These are phyloP conservation scores for Pueraria montana DNA, from an alignment of 306 rosid species.

Conservation along the genomic window DNA sequence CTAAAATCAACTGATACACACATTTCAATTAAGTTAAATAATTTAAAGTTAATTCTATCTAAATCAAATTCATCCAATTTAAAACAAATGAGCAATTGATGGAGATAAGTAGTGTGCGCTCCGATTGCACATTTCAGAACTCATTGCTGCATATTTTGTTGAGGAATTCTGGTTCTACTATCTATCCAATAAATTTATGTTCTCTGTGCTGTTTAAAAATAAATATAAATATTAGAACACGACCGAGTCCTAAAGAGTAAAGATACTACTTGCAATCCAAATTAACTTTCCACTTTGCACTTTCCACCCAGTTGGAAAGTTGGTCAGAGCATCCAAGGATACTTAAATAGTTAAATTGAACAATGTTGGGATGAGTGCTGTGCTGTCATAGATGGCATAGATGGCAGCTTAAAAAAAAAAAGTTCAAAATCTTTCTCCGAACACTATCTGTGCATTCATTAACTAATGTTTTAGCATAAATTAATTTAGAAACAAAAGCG, in stretches of 20 bases:
- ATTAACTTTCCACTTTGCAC: constrained; percentile 33
- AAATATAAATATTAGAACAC: constrained; percentile 13
- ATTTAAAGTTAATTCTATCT: not conserved
- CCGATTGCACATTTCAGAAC: not conserved
- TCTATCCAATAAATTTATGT: not conserved
- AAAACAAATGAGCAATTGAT: not conserved
- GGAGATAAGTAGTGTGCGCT: not conserved
- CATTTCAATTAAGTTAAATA: no score
- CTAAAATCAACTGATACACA: not conserved
- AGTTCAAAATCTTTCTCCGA: not conserved
- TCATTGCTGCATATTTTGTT: not conserved
- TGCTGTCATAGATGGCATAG: not conserved
- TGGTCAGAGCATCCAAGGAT: constrained; percentile 69
- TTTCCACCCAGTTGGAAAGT: constrained; percentile 38
- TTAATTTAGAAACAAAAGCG: not conserved
- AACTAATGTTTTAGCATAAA: not conserved
- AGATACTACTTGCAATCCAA: not conserved
- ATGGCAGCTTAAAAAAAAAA: not conserved
- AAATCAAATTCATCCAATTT: not conserved
- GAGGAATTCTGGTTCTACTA: not conserved
- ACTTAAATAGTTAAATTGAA: constrained; percentile 45
- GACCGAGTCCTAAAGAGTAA: constrained; percentile 10
- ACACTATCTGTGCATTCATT: not conserved
- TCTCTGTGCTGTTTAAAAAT: not conserved
- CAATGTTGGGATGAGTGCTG: not conserved